These are phyloP conservation scores for Tardiomyces blankii DNA, from an alignment of 1,139 yeast species.

Conservation along the genomic window DNA sequence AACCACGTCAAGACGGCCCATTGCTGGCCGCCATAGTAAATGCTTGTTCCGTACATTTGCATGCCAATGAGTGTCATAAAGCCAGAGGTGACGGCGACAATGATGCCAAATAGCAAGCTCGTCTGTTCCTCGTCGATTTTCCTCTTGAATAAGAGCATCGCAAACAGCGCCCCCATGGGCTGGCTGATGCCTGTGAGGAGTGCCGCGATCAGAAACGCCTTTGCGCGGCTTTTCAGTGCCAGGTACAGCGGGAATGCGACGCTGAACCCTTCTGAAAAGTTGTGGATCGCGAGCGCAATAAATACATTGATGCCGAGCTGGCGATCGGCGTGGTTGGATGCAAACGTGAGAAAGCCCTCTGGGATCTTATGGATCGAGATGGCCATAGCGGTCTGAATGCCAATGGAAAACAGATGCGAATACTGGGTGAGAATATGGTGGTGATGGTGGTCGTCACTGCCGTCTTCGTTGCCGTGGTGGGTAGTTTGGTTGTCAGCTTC, in stretches of 20 bases:
- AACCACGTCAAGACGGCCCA: constrained; percentile 19
- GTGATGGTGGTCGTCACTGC: constrained; percentile 41
- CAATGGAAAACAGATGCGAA: constrained; percentile 70
- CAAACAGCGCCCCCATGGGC: constrained; percentile 79
- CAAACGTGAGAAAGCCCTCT: constrained; percentile 83
- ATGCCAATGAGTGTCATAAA: constrained; percentile 70
- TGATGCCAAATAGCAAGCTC: constrained; percentile 43
- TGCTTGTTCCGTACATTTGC: constrained; percentile 77
- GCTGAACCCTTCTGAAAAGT: constrained; percentile 90
- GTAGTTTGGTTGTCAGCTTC: constrained; percentile 2
- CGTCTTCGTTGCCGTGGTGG: constrained; percentile 5
- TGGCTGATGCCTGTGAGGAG: constrained; percentile 76
- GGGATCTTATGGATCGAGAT: constrained; percentile 86
- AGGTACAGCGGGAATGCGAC: constrained; percentile 86
- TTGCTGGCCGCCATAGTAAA: constrained; percentile 50
- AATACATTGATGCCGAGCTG: constrained; percentile 70
- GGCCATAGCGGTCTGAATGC: constrained; percentile 82
- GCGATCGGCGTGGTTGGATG: constrained; percentile 66
- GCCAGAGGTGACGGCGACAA: constrained; percentile 72
- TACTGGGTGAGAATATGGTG: constrained; percentile 73
- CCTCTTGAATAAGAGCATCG: constrained; percentile 42
- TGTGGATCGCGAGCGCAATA: constrained; percentile 75
- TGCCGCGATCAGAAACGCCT: constrained; percentile 56
- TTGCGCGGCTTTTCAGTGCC: constrained; percentile 49
- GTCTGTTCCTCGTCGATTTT: constrained; percentile 22